Evolutionary conservation across 371 early-diverging fungal genomes (phyloP), one percentile per base, ranked within the genome.

Genomic region (Mortierella polycephala): DNA sequence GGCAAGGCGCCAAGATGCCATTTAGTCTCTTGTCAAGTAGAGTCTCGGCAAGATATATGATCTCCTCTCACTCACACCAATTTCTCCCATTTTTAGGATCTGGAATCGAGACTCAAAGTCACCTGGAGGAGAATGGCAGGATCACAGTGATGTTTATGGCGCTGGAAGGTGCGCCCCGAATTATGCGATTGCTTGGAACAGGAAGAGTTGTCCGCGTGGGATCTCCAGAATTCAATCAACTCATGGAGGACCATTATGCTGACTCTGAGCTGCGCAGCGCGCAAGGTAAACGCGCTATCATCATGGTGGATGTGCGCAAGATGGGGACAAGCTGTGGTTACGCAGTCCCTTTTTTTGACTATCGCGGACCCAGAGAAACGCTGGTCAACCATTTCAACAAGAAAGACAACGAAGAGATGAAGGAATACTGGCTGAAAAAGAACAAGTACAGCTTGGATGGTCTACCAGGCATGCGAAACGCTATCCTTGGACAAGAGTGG

Each of bases 71-170:
- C 20, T 53, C 18, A 10, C 53, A 53, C 7, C 13, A 14, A 56
- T 14, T 37, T 37, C 62, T 30, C 42, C 40, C 18, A 39, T 2
- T 30, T 1, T 12, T 68, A 77, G 79, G 83, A 49, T 85, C 83
- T 18, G 89, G 87, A 11, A 79, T 82, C 62, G 88, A 88, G 58
- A 88, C 88, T 5, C 84, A 87, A 54, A 72, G 85, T 55, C 89
- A 88, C 60, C 52, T 86, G 67, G 74, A 77, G 58, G 86, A 88
- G 58, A 89, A 88, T 69, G 82, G 81, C 11, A 82, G 89, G 16
- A 72, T 89, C 46, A 88, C 88, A 0, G 51, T 89, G 61, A 88
- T 89, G 89, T 55, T 88, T 57, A 74, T 75, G 18, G 87, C 87
- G 21, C 84, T 89, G 52, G 89, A 88, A 47, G 86, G 85, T 20